Percentiles rank a stretch among this genome's conserved stretches.
These are phyloP conservation scores for Moniliophthora roreri DNA, from an alignment of 1,284 basidiomycete species.

Conservation along the genomic window DNA sequence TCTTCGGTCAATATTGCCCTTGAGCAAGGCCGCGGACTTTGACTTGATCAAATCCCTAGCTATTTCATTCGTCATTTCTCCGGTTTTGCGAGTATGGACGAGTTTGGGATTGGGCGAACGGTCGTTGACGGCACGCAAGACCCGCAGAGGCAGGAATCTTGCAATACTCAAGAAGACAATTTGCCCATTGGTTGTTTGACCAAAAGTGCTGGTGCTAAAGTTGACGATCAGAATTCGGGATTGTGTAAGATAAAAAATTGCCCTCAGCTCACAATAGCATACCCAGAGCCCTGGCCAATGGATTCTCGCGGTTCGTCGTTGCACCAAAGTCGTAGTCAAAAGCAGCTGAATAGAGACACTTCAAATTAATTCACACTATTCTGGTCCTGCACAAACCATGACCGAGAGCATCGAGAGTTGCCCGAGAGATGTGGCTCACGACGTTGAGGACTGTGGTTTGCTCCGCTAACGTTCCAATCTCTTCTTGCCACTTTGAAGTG, in stretches of 20 bases:
- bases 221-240: conserved; percentile 18
- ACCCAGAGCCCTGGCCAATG: conserved; percentile 30
- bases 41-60: conserved; percentile 39
- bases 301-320: conserved; percentile 34
- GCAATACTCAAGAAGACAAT: conserved; percentile 13
- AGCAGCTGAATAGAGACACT: conserved; percentile 28
- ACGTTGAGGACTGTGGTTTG: conserved; percentile 40
- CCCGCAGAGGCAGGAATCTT: conserved; percentile 20
- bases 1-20: conserved; percentile 25
- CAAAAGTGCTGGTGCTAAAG: conserved; percentile 25
- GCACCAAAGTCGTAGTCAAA: conserved; percentile 42
- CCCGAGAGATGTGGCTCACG: conserved; percentile 36
- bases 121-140: conserved; percentile 38
- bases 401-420: conserved; percentile 46
- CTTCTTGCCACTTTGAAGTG: conserved; percentile 8
- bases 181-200: too few species aligned
- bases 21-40: conserved; percentile 34
- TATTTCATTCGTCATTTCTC: conserved; percentile 36
- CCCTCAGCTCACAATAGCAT: conserved; percentile 37
- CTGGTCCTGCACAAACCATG: conserved; percentile 28
- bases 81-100: conserved; percentile 32
- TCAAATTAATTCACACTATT: not conserved
- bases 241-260: conserved; percentile 23
- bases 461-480: conserved; percentile 23
- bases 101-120: conserved; percentile 36